Percentiles rank a stretch among this genome's conserved stretches.
These are phyloP conservation scores for Odonthalia washingtoniensis DNA, from an alignment of 31 red algal species.

Conservation along the genomic window DNA sequence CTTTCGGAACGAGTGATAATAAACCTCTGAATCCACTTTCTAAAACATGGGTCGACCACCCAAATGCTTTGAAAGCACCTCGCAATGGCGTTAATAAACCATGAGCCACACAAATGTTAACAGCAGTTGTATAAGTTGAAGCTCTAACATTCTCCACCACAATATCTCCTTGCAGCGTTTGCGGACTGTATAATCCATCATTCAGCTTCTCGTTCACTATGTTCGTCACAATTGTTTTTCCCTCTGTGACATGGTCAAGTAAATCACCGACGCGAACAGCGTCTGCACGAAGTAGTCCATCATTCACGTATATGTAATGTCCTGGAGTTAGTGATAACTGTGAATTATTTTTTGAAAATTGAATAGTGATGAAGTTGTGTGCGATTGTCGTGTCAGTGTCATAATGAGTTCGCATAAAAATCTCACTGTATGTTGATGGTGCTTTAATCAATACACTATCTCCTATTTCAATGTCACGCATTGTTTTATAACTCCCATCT, in stretches of 20 bases:
- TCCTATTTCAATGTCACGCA: slow-evolving; percentile 57
- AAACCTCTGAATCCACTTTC: slow-evolving; percentile 34
- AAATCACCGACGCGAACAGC: slow-evolving; percentile 40
- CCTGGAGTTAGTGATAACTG: slow-evolving; percentile 41
- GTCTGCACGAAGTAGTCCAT: slow-evolving; percentile 5
- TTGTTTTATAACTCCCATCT: slow-evolving; percentile 9
- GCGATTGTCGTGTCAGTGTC: background rate
- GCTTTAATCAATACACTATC: slow-evolving; percentile 50
- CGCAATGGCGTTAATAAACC: slow-evolving; percentile 64
- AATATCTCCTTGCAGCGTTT: slow-evolving; percentile 71
- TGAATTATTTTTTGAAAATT: background rate
- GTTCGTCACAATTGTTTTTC: background rate
- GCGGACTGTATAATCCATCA: slow-evolving; percentile 77
- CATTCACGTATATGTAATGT: slow-evolving; percentile 73
- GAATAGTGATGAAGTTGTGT: slow-evolving; percentile 48
- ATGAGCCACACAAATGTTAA: slow-evolving; percentile 39
- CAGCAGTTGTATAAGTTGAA: slow-evolving; percentile 71
- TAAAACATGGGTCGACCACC: slow-evolving; percentile 17
- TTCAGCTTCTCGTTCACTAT: background rate
- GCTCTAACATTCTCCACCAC: slow-evolving; percentile 64
- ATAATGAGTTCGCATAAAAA: slow-evolving; percentile 76
- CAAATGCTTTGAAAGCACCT: slow-evolving; percentile 17
- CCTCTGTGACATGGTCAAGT: slow-evolving; percentile 34
- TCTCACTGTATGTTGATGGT: slow-evolving; percentile 12
- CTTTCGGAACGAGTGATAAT: slow-evolving; percentile 17